Evolutionary conservation across 306 rosid genomes (phyloP).

Genomic region (Lotus japonicus): DNA sequence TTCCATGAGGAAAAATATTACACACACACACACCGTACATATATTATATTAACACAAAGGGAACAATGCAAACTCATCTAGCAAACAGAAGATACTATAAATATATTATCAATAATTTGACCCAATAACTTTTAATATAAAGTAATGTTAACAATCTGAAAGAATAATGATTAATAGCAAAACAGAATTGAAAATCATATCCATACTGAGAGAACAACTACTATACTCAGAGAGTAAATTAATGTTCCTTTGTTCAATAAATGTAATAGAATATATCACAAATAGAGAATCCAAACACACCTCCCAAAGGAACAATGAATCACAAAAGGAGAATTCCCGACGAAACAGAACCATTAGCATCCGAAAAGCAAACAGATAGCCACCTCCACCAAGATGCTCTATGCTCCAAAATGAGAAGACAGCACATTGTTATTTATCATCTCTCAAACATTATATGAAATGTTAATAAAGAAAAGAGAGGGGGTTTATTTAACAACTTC

Average conservation of each 20-base stretch:
- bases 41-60: neutral
- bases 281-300: slow-evolving; percentile 32
- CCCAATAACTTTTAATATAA: slow-evolving; percentile 1
- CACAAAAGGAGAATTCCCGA: slow-evolving; percentile 96
- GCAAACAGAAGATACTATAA: neutral
- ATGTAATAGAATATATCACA: neutral
- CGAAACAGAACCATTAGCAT: slow-evolving; percentile 99
- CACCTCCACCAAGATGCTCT: slow-evolving; percentile 97
- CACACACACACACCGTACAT: neutral
- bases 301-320: slow-evolving; percentile 99
- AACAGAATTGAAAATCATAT: neutral
- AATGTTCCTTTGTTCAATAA: neutral
- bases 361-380: slow-evolving; percentile 94
- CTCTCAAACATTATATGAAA: slow-evolving; percentile 10
- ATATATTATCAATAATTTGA: slow-evolving; percentile 3
- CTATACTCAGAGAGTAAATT: neutral
- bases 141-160: neutral
- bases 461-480: neutral
- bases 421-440: slow-evolving; percentile 20
- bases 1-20: neutral
- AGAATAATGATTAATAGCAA: neutral
- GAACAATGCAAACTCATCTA: neutral
- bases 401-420: slow-evolving; percentile 38
- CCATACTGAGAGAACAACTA: neutral
- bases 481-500: neutral